phyloP scores from a whole-genome alignment of 495 filamentous ascomycete genomes.

The Daldinia decipiens region DNA sequence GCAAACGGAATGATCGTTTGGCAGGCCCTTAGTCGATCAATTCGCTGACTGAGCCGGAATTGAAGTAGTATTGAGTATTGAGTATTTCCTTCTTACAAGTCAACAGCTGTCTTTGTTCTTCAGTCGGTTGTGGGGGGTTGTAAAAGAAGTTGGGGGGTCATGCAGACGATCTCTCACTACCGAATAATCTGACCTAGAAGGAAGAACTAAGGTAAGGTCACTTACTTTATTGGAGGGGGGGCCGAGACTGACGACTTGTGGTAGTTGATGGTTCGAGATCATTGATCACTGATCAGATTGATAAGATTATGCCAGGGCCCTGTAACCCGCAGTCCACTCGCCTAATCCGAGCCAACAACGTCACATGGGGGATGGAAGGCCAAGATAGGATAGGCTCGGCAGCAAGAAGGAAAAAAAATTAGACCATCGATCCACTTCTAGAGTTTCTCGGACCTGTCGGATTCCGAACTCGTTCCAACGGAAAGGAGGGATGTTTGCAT shows the following conservation, averaged over 20 bases:
- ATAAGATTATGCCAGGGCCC: slow-evolving; percentile 53
- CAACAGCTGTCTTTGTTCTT: slow-evolving; percentile 8
- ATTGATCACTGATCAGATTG: slow-evolving; percentile 56
- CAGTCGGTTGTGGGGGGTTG: slow-evolving; percentile 23
- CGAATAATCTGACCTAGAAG: background rate
- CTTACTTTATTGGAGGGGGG: background rate
- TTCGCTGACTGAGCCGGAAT: background rate
- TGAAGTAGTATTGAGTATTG: slow-evolving; percentile 30
- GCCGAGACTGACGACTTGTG: slow-evolving; percentile 3
- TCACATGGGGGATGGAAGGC: slow-evolving; percentile 35
- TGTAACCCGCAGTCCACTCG: slow-evolving; percentile 33
- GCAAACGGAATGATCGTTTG: slow-evolving; percentile 15
- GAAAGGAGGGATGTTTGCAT: slow-evolving; percentile 6
- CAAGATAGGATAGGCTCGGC: slow-evolving; percentile 25
- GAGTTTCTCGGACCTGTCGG: slow-evolving; percentile 42
- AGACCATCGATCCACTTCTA: slow-evolving; percentile 33
- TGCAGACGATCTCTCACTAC: slow-evolving; percentile 11
- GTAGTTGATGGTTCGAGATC: slow-evolving; percentile 42
- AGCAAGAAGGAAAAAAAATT: slow-evolving; percentile 19
- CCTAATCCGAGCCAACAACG: slow-evolving; percentile 17
- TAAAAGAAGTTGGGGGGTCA: slow-evolving; percentile 15
- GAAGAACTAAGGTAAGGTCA: slow-evolving; percentile 2
- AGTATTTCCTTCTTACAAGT: slow-evolving; percentile 26
- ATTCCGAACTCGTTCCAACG: slow-evolving; percentile 39
- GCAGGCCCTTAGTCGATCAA: slow-evolving; percentile 14